Conservation (phyloP, 495 filamentous ascomycete genomes). For the Podospora didyma region DNA sequence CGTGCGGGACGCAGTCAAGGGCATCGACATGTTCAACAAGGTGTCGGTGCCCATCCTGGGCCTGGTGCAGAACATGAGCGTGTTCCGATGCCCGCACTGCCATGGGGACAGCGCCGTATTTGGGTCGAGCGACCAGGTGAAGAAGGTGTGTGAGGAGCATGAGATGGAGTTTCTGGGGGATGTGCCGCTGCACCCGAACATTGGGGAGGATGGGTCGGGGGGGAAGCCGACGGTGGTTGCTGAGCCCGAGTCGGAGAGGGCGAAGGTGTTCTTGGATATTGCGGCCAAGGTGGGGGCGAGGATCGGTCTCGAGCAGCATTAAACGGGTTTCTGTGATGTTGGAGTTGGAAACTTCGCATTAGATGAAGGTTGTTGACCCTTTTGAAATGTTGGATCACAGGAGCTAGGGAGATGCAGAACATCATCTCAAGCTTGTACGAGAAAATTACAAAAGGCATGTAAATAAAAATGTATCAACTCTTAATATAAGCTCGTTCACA, state of each 20-base stretch:
- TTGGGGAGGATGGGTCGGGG: constrained; percentile 84
- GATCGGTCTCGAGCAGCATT: constrained; percentile 31
- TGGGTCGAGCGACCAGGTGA: constrained; percentile 49
- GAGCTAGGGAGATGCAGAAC: too few relatives aligned
- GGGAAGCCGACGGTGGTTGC: constrained; percentile 89
- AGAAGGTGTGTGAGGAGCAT: constrained; percentile 46
- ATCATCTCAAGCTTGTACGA: too few relatives aligned
- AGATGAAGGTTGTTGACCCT: too few relatives aligned
- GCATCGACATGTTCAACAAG: constrained; percentile 86
- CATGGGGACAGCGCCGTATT: constrained; percentile 74
- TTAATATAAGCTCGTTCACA: too few relatives aligned
- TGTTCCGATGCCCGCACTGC: constrained; percentile 80
- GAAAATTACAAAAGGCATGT: not conserved
- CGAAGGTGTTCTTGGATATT: constrained; percentile 66
- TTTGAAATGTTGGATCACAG: too few relatives aligned
- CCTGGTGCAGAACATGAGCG: constrained; percentile 95
- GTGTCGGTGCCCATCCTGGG: constrained; percentile 73
- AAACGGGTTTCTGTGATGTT: too few relatives aligned
- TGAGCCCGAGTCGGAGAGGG: constrained; percentile 68
- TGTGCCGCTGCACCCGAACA: constrained; percentile 80
- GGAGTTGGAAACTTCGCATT: too few relatives aligned
- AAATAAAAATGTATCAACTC: too few relatives aligned
- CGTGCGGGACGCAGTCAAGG: constrained; percentile 82
- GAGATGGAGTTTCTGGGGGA: constrained; percentile 78
- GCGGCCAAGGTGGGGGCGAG: constrained; percentile 58